Evolutionary conservation across 805 yeast species (phyloP).

Genomic region (Babjeviella inositovora): DNA sequence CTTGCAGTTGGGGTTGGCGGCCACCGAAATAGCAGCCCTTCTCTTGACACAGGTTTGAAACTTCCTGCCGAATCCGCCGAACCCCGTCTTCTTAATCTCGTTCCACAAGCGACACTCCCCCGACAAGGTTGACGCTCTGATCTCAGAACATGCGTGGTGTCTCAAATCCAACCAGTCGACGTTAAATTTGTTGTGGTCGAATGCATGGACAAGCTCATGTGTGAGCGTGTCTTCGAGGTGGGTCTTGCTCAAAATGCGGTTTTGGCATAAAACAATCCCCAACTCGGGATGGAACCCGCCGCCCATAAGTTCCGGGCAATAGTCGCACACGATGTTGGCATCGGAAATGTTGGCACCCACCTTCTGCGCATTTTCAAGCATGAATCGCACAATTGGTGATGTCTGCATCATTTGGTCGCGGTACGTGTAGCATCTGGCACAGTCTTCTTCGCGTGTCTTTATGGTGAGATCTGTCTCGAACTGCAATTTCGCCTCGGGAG

Average conservation of each 20-base stretch:
- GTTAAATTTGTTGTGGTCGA: constrained; percentile 76
- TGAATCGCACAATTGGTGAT: constrained; percentile 76
- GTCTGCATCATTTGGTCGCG: constrained; percentile 67
- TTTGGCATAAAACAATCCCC: constrained; percentile 81
- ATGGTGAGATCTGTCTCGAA: constrained; percentile 39
- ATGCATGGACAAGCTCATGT: constrained; percentile 88
- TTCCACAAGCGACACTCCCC: constrained; percentile 91
- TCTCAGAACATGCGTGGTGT: constrained; percentile 96
- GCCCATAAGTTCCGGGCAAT: constrained; percentile 65
- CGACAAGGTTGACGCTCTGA: constrained; percentile 80
- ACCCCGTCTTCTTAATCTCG: constrained; percentile 23
- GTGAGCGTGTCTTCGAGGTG: constrained; percentile 84
- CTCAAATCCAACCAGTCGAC: constrained; percentile 73
- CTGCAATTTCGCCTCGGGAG: constrained; percentile 28
- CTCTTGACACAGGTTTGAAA: constrained; percentile 86
- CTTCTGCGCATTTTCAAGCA: constrained; percentile 70
- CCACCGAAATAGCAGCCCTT: constrained; percentile 73
- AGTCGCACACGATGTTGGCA: constrained; percentile 55
- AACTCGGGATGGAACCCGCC: constrained; percentile 91
- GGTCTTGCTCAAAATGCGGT: constrained; percentile 56
- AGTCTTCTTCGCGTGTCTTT: constrained; percentile 31
- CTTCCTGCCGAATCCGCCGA: constrained; percentile 49
- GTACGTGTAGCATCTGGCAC: constrained; percentile 56
- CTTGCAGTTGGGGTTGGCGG: constrained; percentile 74
- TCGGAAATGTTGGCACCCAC: constrained; percentile 34